A percentile compares a stretch with the other conserved stretches of the same genome.
Evolutionary conservation across 495 filamentous ascomycete genomes (phyloP).

Genomic region (Penicillium desertorum): DNA sequence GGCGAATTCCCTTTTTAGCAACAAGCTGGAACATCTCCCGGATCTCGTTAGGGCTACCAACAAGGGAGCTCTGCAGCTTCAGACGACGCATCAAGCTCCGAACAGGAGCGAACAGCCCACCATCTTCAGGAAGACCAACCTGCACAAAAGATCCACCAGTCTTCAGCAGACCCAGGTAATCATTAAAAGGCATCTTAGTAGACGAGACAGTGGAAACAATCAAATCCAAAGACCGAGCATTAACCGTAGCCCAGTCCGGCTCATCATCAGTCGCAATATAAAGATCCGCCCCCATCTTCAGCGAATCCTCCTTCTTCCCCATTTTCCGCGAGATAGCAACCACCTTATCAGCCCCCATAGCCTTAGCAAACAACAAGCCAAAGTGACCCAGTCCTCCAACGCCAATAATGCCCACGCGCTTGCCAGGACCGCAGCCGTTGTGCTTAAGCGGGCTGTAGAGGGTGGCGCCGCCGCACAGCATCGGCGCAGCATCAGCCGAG

Average conservation of each 20-base stretch:
- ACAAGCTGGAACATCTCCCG: conserved; percentile 79
- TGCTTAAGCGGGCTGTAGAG: conserved; percentile 72
- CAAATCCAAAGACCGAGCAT: conserved; percentile 70
- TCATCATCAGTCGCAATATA: conserved; percentile 87
- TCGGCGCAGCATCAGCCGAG: conserved; percentile 66
- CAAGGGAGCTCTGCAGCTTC: conserved; percentile 68
- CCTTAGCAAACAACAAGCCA: conserved; percentile 59
- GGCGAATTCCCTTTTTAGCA: conserved; percentile 65
- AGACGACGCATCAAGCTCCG: conserved; percentile 61
- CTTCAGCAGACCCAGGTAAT: conserved; percentile 68
- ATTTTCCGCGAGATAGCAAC: conserved; percentile 73
- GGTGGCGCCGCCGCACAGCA: conserved; percentile 84
- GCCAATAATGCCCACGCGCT: conserved; percentile 79
- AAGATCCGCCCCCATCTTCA: conserved; percentile 59
- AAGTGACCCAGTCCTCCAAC: conserved; percentile 81
- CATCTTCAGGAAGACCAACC: conserved; percentile 72
- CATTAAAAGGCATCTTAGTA: conserved; percentile 69
- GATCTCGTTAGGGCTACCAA: conserved; percentile 73
- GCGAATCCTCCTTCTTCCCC: conserved; percentile 67
- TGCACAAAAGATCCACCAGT: conserved; percentile 75
- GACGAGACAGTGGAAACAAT: conserved; percentile 80
- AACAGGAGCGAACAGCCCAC: conserved; percentile 61
- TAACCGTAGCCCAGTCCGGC: conserved; percentile 64
- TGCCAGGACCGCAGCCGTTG: conserved; percentile 75
- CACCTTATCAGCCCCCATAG: conserved; percentile 73